Percentiles rank a stretch among this genome's conserved stretches.
phyloP scores from a whole-genome alignment of 2,329 filamentous ascomycete genomes.

The Chalara sp. region DNA sequence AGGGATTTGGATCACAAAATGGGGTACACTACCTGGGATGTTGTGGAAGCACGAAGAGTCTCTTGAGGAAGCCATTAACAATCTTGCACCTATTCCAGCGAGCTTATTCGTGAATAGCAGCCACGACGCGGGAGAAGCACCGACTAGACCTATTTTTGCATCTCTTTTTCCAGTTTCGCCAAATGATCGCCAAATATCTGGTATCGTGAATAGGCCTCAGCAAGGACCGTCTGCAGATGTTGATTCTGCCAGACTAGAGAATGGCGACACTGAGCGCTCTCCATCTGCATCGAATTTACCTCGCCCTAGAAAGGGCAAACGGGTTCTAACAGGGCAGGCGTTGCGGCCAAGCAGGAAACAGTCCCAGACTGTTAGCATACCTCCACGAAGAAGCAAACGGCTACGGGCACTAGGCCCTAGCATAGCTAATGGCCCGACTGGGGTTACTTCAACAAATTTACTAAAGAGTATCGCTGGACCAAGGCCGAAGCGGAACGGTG shows the following conservation, averaged over 20 bases:
- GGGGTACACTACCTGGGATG: conserved; percentile 25
- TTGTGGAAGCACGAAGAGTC: conserved; percentile 26
- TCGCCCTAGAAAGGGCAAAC: conserved; percentile 2
- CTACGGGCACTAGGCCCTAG: conserved; percentile 1
- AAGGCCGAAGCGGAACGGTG: conserved; percentile 6
- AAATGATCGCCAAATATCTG: conserved; percentile 7
- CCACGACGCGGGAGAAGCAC: conserved; percentile 7
- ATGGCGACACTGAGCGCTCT: conserved; percentile 2
- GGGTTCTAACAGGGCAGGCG: conserved; percentile 3
- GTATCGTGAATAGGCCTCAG: conserved; percentile 2
- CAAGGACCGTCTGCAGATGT: not conserved
- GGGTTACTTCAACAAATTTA: conserved; percentile 4
- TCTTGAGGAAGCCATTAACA: conserved; percentile 4
- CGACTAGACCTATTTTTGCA: conserved; percentile 11
- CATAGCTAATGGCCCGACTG: too few relatives aligned
- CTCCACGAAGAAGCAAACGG: conserved; percentile 9
- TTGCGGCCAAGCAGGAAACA: not conserved
- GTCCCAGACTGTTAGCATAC: conserved; percentile 6
- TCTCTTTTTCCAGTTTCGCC: conserved; percentile 5
- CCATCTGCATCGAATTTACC: not conserved
- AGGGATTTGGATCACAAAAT: conserved; percentile 24
- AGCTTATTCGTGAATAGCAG: conserved; percentile 12
- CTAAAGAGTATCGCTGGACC: conserved; percentile 1
- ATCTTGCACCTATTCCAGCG: conserved; percentile 5
- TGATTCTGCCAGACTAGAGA: not conserved